phyloP scores from a whole-genome alignment of 495 filamentous ascomycete genomes.

The Aspergillus ostianus region DNA sequence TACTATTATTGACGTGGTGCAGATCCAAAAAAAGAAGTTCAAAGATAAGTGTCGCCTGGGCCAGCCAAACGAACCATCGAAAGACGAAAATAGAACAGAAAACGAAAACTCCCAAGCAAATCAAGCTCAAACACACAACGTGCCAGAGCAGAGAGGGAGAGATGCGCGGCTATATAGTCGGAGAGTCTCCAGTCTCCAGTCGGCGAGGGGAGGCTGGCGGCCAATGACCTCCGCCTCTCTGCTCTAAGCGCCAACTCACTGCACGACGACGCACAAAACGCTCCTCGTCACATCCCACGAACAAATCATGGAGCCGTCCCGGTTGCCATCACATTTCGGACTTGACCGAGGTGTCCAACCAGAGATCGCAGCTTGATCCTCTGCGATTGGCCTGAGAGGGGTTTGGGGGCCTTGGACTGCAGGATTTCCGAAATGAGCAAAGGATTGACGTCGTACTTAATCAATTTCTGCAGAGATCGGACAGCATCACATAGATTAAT shows the following conservation, averaged over 20 bases:
- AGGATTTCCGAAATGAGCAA: neutral
- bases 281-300: conserved; percentile 21
- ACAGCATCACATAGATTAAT: neutral
- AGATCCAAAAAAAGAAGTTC: conserved; percentile 19
- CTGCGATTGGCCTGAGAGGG: neutral
- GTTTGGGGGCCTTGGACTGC: neutral
- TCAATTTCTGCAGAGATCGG: neutral
- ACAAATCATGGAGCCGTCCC: neutral
- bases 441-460: neutral
- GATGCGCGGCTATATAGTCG: conserved; percentile 44
- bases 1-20: conserved; percentile 34
- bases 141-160: conserved; percentile 21
- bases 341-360: neutral
- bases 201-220: conserved; percentile 6
- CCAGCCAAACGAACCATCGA: conserved; percentile 43
- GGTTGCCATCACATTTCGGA: neutral
- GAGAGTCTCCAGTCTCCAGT: neutral
- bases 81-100: conserved; percentile 39
- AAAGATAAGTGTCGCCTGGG: conserved; percentile 32
- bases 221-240: conserved; percentile 16
- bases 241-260: conserved; percentile 30
- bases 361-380: neutral
- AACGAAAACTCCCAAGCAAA: conserved; percentile 25
- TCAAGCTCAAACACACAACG: conserved; percentile 38
- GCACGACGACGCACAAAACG: conserved; percentile 27